Base-by-base conservation (phyloP, 2,329 filamentous ascomycete species). In the Cryoendolithus antarcticus region DNA sequence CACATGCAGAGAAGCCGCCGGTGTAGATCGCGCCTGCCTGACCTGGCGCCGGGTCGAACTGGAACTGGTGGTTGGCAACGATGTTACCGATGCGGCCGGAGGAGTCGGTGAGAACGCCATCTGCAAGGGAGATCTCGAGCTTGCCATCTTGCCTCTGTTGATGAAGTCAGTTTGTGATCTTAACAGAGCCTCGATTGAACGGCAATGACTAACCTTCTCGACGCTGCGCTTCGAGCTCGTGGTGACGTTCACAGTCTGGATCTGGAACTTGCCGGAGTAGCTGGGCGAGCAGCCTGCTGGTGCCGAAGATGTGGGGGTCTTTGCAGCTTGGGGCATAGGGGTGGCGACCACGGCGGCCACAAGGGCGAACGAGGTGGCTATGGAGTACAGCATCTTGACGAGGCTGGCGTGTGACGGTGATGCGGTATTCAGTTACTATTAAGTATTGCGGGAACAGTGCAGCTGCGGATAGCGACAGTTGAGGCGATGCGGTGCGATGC, bases 1-100 rank as follows among this genome's bases (percentile, higher is more conserved):
- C 50, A 61, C 84, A 89, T 41, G 77, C 63, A 6, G 80, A 80
- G 66, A 82, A 93, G 24, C 86, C 85, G 28, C 72, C 68, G 9
- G 80, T 86, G 67, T 75, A 81, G 57, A 86, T 71, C 39, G 83
- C 75, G 37, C 77, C 80, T 6, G 75, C 66, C 63, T 93, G 85
- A 9, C 46, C 46, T 1, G 77, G 70, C 10, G 80, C 80, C 15
- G 15, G 15, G 51, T 86, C 82, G 52, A 86, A 86, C 61, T 86
- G 82, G 66, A 86, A 81, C 61, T 93, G 86, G 59, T 69, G 75
- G 72, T 89, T 91, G 54, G 76, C 69, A 11, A 82, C 84, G 51
- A 93, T 82, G 63, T 86, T 85, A 8, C 83, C 85, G 30, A 71
- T 85, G 48, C 85, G 80, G 39, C 66, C 68, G 46, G 75, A 58